These are phyloP conservation scores for Starmerella geochares DNA, from an alignment of 805 yeast genomes.

Conservation along the genomic window DNA sequence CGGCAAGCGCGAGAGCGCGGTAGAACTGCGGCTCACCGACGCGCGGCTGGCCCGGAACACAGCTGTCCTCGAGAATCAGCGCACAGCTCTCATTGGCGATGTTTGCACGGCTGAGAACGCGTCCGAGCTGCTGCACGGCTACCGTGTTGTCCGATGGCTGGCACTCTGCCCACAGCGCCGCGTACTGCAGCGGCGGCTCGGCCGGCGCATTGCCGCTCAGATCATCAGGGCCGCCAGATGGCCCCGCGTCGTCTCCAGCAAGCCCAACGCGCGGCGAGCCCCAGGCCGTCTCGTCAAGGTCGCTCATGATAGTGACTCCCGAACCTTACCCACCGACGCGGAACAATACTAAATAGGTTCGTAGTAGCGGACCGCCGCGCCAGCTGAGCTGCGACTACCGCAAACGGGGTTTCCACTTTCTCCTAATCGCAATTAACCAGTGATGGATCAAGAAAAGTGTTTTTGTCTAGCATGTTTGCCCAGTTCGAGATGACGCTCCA, in stretches of 20 bases:
- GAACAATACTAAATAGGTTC: not conserved
- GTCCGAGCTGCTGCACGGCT: slow-evolving; percentile 8
- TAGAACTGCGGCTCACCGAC: slow-evolving; percentile 17
- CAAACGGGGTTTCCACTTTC: too few relatives aligned
- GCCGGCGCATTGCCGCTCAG: not conserved
- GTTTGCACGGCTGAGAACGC: slow-evolving; percentile 16
- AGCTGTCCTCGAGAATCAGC: slow-evolving; percentile 13
- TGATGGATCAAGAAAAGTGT: too few relatives aligned
- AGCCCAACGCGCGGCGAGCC: not conserved
- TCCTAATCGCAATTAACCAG: too few relatives aligned
- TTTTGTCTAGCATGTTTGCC: too few relatives aligned
- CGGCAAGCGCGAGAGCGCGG: slow-evolving; percentile 21
- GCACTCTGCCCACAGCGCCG: slow-evolving; percentile 20
- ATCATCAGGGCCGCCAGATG: not conserved
- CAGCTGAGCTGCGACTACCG: too few relatives aligned
- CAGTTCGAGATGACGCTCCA: too few relatives aligned
- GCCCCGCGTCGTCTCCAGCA: not conserved
- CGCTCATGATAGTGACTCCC: not conserved
- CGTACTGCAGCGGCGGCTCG: slow-evolving; percentile 23
- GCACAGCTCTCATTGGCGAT: slow-evolving; percentile 18
- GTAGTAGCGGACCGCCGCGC: too few relatives aligned
- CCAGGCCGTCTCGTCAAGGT: not conserved
- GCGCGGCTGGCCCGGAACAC: slow-evolving; percentile 3
- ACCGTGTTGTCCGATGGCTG: slow-evolving; percentile 20
- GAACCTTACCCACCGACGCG: not conserved